Evolutionary conservation across 2,329 filamentous ascomycete species (phyloP), one percentile per base, ranked within the genome.

Genomic region (Rutstroemia sp.): DNA sequence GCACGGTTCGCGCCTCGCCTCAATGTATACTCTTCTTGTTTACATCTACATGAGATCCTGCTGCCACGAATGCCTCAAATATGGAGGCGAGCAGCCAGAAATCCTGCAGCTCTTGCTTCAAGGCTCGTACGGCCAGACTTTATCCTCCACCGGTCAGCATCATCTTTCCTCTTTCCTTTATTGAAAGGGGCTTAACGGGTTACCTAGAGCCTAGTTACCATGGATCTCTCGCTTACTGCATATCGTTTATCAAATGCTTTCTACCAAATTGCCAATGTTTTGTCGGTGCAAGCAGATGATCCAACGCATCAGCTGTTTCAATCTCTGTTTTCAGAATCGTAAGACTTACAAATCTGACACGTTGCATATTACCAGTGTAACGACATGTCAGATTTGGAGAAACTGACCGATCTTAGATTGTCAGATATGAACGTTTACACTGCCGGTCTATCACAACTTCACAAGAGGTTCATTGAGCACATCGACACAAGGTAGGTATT

Each of bases 371-470:
- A 9, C 19, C n/a, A n/a, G 44, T 41, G 34, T 39, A 30, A 30
- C 44, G 44, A 54, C 14, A 49, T 39, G 42, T 41, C 44, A 54
- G 52, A 39, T 48, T 48, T 27, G n/a, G 25, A 21, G 37, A 47
- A 49, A 49, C 25, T 54, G 44, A 30, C 30, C 52, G 44, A 54
- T 54, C 52, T 54, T 21, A 10, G 27, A 27, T 21, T 9, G 27
- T n/a, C 23, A 16, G 34, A 16, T 49, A 27, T 42, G 4, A 41
- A 48, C 10, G 14, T 47, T 41, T 14, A 12, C 30, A 34, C 30
- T 34, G 30, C 30, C 12, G 10, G 12, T 12, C 4, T 34, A 23
- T 23, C 23, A 23, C 23, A 23, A 23, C 23, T 12, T 34, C 30
- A 34, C 30, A 12, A 34, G 30, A 34, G 12, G 9, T 38, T 23